These are phyloP conservation scores for Aphanoascus verrucosus DNA, from an alignment of 2,329 filamentous ascomycete species.

Conservation along the genomic window DNA sequence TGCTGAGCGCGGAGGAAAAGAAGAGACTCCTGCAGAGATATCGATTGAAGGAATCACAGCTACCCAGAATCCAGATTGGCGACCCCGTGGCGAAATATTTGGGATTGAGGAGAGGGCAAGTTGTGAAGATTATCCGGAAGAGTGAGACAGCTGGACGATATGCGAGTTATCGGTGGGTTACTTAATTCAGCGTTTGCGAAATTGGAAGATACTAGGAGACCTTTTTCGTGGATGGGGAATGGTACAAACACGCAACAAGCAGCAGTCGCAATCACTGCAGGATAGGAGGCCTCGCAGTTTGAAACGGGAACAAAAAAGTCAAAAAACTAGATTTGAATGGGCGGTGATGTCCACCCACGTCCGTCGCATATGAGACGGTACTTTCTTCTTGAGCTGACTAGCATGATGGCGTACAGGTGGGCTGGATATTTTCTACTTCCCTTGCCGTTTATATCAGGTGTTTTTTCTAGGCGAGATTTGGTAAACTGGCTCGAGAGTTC, in stretches of 20 bases:
- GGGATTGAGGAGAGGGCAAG: conserved; percentile 79
- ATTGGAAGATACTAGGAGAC: not conserved
- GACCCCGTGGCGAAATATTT: conserved; percentile 91
- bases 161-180: conserved; percentile 76
- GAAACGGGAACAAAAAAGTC: too few relatives aligned
- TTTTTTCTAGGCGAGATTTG: not conserved
- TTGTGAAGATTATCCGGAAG: conserved; percentile 96
- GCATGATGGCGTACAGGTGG: conserved; percentile 5
- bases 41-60: conserved; percentile 90
- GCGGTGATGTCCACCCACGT: not conserved
- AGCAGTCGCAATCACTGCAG: not conserved
- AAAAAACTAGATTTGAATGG: not conserved
- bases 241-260: not conserved
- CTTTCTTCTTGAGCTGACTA: not conserved
- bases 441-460: not conserved
- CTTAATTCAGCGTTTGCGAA: conserved; percentile 22
- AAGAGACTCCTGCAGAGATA: conserved; percentile 73
- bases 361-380: not conserved
- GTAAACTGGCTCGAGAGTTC: not conserved
- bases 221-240: not conserved
- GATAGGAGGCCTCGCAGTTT: too few relatives aligned
- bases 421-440: not conserved
- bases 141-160: conserved; percentile 94
- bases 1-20: conserved; percentile 88
- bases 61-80: conserved; percentile 80